Conservation (phyloP, 2,329 filamentous ascomycete genomes). For the Penicillium sp. region DNA sequence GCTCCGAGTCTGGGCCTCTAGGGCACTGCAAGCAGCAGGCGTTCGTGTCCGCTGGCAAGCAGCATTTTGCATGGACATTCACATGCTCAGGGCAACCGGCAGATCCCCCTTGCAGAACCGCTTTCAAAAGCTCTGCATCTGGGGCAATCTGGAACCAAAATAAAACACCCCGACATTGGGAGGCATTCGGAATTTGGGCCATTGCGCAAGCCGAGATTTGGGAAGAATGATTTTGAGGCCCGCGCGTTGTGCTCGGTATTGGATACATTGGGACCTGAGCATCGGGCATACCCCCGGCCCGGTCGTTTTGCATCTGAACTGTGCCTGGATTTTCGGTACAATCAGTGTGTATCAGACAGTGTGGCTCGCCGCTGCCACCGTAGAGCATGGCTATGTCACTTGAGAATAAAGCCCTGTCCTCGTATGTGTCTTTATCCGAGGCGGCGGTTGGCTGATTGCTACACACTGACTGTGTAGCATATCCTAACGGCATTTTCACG, state of each 20-base stretch:
- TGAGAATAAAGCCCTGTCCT: not conserved
- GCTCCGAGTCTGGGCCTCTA: not conserved
- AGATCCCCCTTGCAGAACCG: not conserved
- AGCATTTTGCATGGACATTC: not conserved
- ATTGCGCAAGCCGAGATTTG: not conserved
- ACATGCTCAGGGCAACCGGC: not conserved
- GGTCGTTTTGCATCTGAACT: not conserved
- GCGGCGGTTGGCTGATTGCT: not conserved
- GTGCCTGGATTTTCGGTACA: not conserved
- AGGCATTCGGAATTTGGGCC: not conserved
- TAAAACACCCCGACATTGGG: not conserved
- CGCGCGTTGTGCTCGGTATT: not conserved
- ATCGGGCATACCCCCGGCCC: not conserved
- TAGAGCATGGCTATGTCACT: not conserved
- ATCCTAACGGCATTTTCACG: not conserved
- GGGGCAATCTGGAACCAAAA: not conserved
- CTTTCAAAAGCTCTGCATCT: not conserved
- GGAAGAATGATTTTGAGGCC: not conserved
- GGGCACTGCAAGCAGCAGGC: not conserved
- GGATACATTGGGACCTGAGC: not conserved
- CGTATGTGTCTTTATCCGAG: not conserved
- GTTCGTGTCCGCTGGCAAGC: not conserved
- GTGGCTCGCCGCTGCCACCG: not conserved
- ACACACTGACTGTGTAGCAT: not conserved
- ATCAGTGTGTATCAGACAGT: not conserved